Base-by-base conservation (phyloP, 805 yeast species). In the Candida pini region DNA sequence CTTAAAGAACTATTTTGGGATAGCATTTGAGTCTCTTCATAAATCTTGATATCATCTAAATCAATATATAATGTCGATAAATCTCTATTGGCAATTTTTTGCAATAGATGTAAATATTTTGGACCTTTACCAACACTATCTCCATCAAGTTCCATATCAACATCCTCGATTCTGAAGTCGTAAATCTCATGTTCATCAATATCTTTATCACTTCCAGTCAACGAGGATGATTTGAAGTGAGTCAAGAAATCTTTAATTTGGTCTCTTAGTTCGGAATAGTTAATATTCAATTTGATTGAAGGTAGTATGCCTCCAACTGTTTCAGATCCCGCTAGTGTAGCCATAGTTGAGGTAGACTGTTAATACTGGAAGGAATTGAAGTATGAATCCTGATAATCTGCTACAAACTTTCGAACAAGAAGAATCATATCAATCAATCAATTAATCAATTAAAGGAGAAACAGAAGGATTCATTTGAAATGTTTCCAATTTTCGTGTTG, bases 51-150 rank as follows among this genome's bases (percentile, higher is more conserved):
- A 59, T 92, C 99, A 56, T 92, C 95, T 33, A 92, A 68, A 40
- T 87, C 96, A 30, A 92, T 69, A 35, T 66, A 66, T 15, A 92
- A 51, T 1, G 87, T 75, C 21, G 82, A 66, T 19, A 68, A 43
- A 45, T 89, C 88, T 51, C 98, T 75, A 58, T 94, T 87, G 39
- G 97, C 88, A 21, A 92, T 71, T 45, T 76, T 66, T 53, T 87
- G 96, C 30, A 92, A 64, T 5, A 82, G 45, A 21, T 64, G 66
- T 78, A 82, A 64, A 62, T 92, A 92, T 58, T 92, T 92, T 17
- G 82, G 79, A 22, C 80, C 81, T 24, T 40, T 38, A 9, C 58
- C 58, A 23, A 49, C 40, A 5, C 45, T 48, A n/a, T 48, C 49
- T 20, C 48, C 56, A 9, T 48, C 53, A 13, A 49, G 49, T 19